Evolutionary conservation across 345 rosid genomes (phyloP).

Genomic region (Melaleuca quinquenervia): DNA sequence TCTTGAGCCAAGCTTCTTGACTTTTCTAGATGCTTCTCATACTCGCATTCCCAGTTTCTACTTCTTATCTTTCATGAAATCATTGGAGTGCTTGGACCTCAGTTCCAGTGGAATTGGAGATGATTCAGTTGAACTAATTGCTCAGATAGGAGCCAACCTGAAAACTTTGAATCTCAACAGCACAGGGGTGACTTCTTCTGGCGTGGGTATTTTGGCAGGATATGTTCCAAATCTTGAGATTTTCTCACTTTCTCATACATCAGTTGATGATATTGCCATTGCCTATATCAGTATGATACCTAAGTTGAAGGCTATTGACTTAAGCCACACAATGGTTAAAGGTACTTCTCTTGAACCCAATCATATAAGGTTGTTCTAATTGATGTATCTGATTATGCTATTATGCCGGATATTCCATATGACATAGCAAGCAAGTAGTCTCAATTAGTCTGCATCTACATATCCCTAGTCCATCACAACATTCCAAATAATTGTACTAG

Average conservation of each 20-base stretch:
- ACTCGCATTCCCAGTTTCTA: slow-evolving; percentile 41
- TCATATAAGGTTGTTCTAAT: not conserved
- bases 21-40: slow-evolving; percentile 55
- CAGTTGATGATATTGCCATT: slow-evolving; percentile 49
- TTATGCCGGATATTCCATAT: not conserved
- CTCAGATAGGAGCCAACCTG: slow-evolving; percentile 45
- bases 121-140: slow-evolving; percentile 48
- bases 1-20: slow-evolving; percentile 31
- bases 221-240: slow-evolving; percentile 58
- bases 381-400: not conserved
- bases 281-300: slow-evolving; percentile 50
- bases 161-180: slow-evolving; percentile 49
- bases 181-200: slow-evolving; percentile 63
- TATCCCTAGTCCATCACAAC: not conserved
- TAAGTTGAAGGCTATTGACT: slow-evolving; percentile 47
- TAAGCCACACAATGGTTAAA: slow-evolving; percentile 59
- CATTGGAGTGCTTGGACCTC: slow-evolving; percentile 67
- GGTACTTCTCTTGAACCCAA: slow-evolving; percentile 27
- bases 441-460: not conserved
- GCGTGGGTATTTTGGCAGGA: slow-evolving; percentile 46
- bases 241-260: slow-evolving; percentile 47
- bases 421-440: not conserved
- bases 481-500: not conserved
- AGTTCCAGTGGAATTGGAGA: slow-evolving; percentile 51
- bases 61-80: slow-evolving; percentile 44